These are phyloP conservation scores for Protoeuglena noctilucae DNA, from an alignment of 139 green algal genomes.

Conservation along the genomic window DNA sequence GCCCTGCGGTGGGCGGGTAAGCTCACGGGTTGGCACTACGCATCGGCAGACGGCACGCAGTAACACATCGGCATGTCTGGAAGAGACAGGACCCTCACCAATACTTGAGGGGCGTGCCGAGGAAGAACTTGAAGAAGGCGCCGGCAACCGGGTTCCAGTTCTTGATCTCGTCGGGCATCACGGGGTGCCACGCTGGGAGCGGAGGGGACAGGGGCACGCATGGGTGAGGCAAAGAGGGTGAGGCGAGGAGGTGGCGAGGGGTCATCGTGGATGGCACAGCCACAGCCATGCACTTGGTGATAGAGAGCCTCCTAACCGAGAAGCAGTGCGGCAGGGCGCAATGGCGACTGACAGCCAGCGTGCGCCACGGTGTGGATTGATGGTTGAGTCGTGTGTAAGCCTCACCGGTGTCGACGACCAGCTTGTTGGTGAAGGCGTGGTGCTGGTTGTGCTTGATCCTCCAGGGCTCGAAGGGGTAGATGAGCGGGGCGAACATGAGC, in stretches of 20 bases:
- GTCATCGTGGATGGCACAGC: slow-evolving; percentile 60
- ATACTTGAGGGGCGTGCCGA: slow-evolving; percentile 77
- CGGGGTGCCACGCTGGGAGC: slow-evolving; percentile 83
- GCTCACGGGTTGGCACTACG: too few species aligned
- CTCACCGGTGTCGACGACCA: not conserved
- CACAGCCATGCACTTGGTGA: not conserved
- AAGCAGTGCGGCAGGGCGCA: too few species aligned
- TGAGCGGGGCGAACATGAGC: slow-evolving; percentile 75
- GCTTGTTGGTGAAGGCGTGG: slow-evolving; percentile 96
- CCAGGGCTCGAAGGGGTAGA: slow-evolving; percentile 97
- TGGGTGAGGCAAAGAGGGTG: too few species aligned
- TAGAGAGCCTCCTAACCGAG: not conserved
- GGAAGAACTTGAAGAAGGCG: slow-evolving; percentile 49
- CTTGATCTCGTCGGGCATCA: slow-evolving; percentile 37
- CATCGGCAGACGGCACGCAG: too few species aligned
- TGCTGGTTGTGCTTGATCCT: slow-evolving; percentile 98
- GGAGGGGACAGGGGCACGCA: not conserved
- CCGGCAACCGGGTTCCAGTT: slow-evolving; percentile 16
- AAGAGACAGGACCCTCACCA: too few species aligned
- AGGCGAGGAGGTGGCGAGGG: too few species aligned
- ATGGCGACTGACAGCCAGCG: too few species aligned
- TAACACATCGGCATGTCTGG: too few species aligned
- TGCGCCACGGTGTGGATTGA: too few species aligned
- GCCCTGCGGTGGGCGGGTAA: too few species aligned
- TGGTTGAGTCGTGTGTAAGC: too few species aligned